Evolutionary conservation across 192 early-diverging fungal genomes (phyloP), one percentile per base, ranked within the genome.

Genomic region (Dissophora globulifera): DNA sequence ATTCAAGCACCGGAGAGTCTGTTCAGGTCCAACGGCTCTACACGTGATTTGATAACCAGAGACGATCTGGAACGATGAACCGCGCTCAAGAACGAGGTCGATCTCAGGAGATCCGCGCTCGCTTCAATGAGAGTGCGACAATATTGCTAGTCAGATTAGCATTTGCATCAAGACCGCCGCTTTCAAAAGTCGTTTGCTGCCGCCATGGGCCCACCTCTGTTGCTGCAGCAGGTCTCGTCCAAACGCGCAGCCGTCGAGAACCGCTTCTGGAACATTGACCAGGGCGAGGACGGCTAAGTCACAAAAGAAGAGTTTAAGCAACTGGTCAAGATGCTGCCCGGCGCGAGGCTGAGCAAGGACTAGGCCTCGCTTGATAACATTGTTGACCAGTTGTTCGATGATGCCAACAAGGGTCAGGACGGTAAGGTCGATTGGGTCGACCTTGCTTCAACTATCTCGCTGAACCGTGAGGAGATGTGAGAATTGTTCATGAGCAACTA

Each of bases 101-200:
- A 67, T 45, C 84, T 81, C 67, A 58, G 17, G 69, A 65, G n/a
- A 70, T 81, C 20, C 80, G 86, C n/a, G 67, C 78, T 0, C 72
- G 78, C 20, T 84, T 82, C 29, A 90, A 93, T 72, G 78, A 84
- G 55, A 82, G 82, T 52, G 90, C 93, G 89, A 90, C 45, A 78
- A 88, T 13, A 81, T 93, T 49, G 83, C 87, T 11, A 79, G 79
- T 30, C 78, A 87, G 81, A 90, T 90, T 69, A 84, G 87, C 48
- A 83, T 93, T 56, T 87, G 88, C 63, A 86, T 94, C 62, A 78
- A 87, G 33, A 92, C 91, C 46, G 93, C 91, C 22, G 61, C 64
- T 69, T 84, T 72, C 8, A 84, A 0, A 86, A 87, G 41, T 87
- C 86, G 45, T 94, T 95, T 81, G 86, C 91, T n/a, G 96, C 96